These are phyloP conservation scores for Chaetomium fimeti DNA, from an alignment of 495 filamentous ascomycete species.

Conservation along the genomic window DNA sequence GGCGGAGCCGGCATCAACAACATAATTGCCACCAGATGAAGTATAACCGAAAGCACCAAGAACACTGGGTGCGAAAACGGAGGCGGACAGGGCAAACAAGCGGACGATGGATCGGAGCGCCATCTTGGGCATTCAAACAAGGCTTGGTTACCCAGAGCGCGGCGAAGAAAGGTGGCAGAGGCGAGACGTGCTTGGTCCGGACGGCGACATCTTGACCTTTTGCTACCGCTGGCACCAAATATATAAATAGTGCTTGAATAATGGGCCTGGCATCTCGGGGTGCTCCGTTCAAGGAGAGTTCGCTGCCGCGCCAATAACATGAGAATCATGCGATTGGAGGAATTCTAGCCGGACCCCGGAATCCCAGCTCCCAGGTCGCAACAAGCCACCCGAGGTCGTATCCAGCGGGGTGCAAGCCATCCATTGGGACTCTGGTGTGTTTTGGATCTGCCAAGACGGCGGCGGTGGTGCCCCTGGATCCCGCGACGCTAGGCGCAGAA, in stretches of 20 bases:
- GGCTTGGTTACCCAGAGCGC: neutral
- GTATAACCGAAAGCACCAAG: slow-evolving; percentile 45
- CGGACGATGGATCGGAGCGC: slow-evolving; percentile 25
- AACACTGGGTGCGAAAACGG: slow-evolving; percentile 38
- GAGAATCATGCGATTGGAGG: slow-evolving; percentile 28
- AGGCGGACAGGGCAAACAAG: slow-evolving; percentile 29
- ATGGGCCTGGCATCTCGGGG: neutral
- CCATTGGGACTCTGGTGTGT: slow-evolving; percentile 19
- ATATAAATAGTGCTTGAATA: neutral
- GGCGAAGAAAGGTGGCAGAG: neutral
- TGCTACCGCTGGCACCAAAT: neutral
- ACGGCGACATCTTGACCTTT: neutral
- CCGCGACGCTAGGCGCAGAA: slow-evolving; percentile 1
- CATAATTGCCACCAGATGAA: slow-evolving; percentile 46
- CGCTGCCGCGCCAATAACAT: slow-evolving; percentile 13
- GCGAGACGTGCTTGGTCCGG: neutral
- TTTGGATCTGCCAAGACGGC: slow-evolving; percentile 30
- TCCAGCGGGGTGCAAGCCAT: slow-evolving; percentile 18
- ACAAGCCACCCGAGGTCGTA: slow-evolving; percentile 19
- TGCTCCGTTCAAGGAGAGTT: neutral
- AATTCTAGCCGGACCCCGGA: slow-evolving; percentile 21
- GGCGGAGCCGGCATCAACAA: slow-evolving; percentile 54
- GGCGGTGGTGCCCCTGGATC: slow-evolving; percentile 17
- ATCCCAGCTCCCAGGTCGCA: neutral
- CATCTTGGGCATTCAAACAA: slow-evolving; percentile 25